These are phyloP conservation scores for Eutrema salsugineum DNA, from an alignment of 441 rosid genomes.

Conservation along the genomic window DNA sequence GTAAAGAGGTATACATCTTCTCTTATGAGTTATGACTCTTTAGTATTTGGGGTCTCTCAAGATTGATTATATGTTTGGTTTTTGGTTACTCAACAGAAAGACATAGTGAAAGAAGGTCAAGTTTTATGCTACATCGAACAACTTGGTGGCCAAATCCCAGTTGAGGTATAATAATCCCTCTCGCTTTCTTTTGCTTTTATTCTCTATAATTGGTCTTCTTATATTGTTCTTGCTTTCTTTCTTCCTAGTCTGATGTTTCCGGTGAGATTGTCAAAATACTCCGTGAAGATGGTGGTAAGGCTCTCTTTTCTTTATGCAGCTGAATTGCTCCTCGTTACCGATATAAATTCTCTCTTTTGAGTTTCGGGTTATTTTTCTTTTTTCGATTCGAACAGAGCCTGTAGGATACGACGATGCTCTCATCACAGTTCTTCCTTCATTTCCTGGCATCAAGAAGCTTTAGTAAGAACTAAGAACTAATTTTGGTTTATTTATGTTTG, in stretches of 20 bases:
- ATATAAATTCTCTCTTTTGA: background rate
- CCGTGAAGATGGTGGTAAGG: conserved; percentile 69
- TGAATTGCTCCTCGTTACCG: background rate
- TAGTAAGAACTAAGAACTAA: background rate
- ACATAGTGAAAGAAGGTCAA: conserved; percentile 73
- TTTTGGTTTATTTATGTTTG: background rate
- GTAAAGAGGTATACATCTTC: conserved; percentile 64
- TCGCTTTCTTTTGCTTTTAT: background rate
- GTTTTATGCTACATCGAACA: conserved; percentile 80
- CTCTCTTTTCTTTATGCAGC: background rate
- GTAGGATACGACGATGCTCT: conserved; percentile 77
- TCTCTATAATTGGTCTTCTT: background rate
- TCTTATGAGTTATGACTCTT: background rate
- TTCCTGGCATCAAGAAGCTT: conserved; percentile 76
- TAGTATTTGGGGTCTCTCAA: background rate
- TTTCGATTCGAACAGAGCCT: conserved; percentile 43
- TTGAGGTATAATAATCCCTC: conserved; percentile 40
- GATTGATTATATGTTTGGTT: background rate
- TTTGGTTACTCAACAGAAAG: conserved; percentile 45
- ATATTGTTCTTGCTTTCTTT: background rate
- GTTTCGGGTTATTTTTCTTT: background rate
- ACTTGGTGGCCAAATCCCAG: conserved; percentile 64
- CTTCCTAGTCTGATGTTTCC: conserved; percentile 55
- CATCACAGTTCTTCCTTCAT: conserved; percentile 58
- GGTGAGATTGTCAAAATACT: conserved; percentile 69